These are phyloP conservation scores for Platanthera zijinensis DNA, from an alignment of 106 monocot species.

Conservation along the genomic window DNA sequence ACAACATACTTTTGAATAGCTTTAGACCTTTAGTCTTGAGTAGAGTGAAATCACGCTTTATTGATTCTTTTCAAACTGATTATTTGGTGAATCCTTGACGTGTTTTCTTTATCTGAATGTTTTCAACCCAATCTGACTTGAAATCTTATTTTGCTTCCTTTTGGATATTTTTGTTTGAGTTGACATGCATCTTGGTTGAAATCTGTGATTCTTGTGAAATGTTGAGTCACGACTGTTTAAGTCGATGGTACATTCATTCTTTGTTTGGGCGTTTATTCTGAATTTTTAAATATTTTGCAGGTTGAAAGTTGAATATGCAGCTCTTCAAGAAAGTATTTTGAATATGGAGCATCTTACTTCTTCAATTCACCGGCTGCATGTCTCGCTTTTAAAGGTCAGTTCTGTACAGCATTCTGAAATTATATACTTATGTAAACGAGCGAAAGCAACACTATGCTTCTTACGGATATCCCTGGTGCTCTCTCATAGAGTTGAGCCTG, in stretches of 20 bases:
- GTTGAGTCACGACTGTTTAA: not conserved
- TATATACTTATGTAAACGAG: not conserved
- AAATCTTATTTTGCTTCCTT: too few species aligned
- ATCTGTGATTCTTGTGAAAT: too few species aligned
- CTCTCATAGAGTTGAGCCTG: not conserved
- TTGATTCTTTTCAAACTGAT: not conserved
- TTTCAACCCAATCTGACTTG: too few species aligned
- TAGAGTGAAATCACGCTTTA: too few species aligned
- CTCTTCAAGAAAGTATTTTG: slow-evolving; percentile 63
- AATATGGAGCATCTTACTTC: slow-evolving; percentile 64
- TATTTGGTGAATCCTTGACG: too few species aligned
- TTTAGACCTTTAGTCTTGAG: too few species aligned
- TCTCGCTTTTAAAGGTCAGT: slow-evolving; percentile 62
- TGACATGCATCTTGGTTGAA: too few species aligned
- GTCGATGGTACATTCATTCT: not conserved
- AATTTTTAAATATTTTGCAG: slow-evolving; percentile 23
- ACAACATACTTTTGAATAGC: too few species aligned
- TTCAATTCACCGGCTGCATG: slow-evolving; percentile 50
- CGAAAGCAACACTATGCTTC: not conserved
- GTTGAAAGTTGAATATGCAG: slow-evolving; percentile 60
- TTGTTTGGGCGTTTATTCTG: not conserved
- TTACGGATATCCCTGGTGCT: not conserved
- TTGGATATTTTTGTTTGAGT: too few species aligned
- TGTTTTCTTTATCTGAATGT: too few species aligned
- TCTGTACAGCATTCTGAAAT: not conserved